A percentile compares a stretch with the other conserved stretches of the same genome.
phyloP scores from a whole-genome alignment of 768 basidiomycete genomes.

The Russula earlei region DNA sequence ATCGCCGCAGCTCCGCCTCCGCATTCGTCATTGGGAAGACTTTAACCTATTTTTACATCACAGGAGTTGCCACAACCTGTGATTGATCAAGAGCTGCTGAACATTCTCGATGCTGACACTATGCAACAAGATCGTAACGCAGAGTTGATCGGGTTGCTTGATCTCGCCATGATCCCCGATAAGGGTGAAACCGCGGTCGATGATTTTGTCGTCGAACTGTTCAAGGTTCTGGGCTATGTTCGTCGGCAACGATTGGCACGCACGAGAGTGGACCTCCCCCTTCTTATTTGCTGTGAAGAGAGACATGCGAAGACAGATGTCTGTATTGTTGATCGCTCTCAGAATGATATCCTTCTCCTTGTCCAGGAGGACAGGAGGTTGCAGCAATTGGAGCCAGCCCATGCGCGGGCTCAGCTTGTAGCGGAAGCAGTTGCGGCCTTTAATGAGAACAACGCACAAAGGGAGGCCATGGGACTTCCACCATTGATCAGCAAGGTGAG shows the following conservation, averaged over 20 bases:
- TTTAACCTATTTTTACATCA: no score
- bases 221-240: not conserved
- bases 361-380: conserved; percentile 5
- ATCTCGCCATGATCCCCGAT: not conserved
- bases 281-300: not conserved
- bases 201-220: conserved; percentile 1
- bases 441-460: not conserved
- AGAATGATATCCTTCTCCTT: conserved; percentile 6
- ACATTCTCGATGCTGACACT: not conserved
- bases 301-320: not conserved
- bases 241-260: not conserved
- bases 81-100: not conserved
- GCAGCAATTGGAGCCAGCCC: not conserved
- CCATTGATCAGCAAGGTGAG: not conserved
- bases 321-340: not conserved
- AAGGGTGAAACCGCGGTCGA: not conserved
- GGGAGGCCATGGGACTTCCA: not conserved
- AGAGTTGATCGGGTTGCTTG: not conserved
- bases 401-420: not conserved
- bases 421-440: not conserved
- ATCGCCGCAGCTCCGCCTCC: no score
- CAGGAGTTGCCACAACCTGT: not conserved
- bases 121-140: not conserved
- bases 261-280: not conserved
- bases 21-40: no score